Conservation (phyloP, 2,329 filamentous ascomycete species). For the Talaromyces sp. region DNA sequence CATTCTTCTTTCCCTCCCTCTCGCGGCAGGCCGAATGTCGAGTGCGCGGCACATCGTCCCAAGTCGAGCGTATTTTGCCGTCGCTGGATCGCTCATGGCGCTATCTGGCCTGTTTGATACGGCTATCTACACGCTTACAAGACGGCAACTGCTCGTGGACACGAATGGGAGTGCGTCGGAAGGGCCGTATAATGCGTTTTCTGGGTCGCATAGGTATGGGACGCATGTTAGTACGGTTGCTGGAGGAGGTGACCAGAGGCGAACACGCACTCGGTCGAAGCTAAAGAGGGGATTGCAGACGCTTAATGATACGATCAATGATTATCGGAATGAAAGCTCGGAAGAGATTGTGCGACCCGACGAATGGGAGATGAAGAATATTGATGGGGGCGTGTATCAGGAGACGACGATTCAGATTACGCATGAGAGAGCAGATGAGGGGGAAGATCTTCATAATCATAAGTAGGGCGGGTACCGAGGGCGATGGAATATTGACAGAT, state of each 20-base stretch:
- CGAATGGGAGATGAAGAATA: slow-evolving; percentile 24
- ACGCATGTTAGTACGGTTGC: neutral
- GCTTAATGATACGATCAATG: slow-evolving; percentile 24
- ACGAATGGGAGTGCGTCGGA: slow-evolving; percentile 35
- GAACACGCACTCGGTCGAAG: neutral
- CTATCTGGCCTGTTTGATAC: slow-evolving; percentile 59
- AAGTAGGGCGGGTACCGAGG: neutral
- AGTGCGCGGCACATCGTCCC: slow-evolving; percentile 37
- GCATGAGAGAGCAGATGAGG: slow-evolving; percentile 28
- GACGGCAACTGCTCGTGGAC: slow-evolving; percentile 53
- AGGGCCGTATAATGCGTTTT: neutral
- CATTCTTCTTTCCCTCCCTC: slow-evolving; percentile 60
- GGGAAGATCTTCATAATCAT: neutral
- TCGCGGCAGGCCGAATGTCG: slow-evolving; percentile 24
- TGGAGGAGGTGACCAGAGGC: neutral
- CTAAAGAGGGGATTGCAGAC: slow-evolving; percentile 21
- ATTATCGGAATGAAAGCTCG: slow-evolving; percentile 33
- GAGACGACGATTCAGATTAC: slow-evolving; percentile 45
- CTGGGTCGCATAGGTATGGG: neutral
- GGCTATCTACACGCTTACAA: slow-evolving; percentile 56
- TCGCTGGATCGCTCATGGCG: slow-evolving; percentile 55
- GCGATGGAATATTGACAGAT: too few relatives aligned
- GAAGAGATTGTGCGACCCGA: slow-evolving; percentile 39
- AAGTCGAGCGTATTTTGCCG: slow-evolving; percentile 46
- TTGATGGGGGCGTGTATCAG: slow-evolving; percentile 39